Base-by-base conservation (phyloP, 768 basidiomycete species). In the Kwoniella botswanensis region DNA sequence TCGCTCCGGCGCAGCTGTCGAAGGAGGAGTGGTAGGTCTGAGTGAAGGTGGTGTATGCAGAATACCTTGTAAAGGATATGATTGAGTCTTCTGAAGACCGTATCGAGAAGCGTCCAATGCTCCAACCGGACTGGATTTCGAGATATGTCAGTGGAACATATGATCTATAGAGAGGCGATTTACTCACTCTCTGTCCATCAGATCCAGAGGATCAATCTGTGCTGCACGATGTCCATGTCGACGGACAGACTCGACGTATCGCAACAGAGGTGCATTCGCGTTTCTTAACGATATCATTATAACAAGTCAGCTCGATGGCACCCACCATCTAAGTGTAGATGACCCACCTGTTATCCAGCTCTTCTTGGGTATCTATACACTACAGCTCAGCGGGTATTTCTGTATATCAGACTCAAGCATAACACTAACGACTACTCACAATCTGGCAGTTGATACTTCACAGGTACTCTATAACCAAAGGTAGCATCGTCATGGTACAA, bases 211-310 rank as follows among this genome's bases (percentile, higher is more conserved):
- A 79, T 97, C 94, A 53, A 96, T 91, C 54, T 88, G 58, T 10
- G 74, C 72, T 18, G 72, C 72, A 18, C 74, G 53, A 43, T 74
- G 72, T 18, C 82, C 78, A 76, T 82, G 81, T 26, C 76, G 60
- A n/a, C 93, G 88, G 75, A 96, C 87, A 1, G 91, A 90, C 80
- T 96, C 94, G 12, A 94, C 92, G 79, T 94, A 95, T 43, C 94
- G 91, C 55, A 95, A 85, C 18, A 97, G 85, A 3, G 92, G 86
- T 0, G 93, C 93, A 75, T 95, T 94, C 3, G 81, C 79, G 15
- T 86, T 86, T 10, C 94, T 88, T 82, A 92, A 92, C 63, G 17
- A 12, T 86, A 79, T 15, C 93, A 86, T 75, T 93, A 91, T 0
- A 84, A 1, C 86, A 81, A 2, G 88, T 91, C 78, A 92, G 91